Evolutionary conservation across 2,329 filamentous ascomycete genomes (phyloP), one percentile per base, ranked within the genome.

Genomic region (Cytospora chrysosperma): DNA sequence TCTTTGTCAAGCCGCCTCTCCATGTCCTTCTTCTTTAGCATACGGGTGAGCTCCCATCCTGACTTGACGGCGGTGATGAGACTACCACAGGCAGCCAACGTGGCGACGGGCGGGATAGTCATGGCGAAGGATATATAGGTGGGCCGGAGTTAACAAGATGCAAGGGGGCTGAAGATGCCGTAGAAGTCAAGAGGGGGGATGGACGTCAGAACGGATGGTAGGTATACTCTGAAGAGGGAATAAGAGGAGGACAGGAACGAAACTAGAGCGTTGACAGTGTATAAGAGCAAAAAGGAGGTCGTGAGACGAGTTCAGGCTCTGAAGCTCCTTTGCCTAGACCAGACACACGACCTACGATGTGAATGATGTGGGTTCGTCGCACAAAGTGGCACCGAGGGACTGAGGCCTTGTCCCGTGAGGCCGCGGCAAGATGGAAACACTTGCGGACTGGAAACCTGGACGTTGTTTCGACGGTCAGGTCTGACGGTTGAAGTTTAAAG

Each of bases 61-160:
- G 71, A 72, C 62, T 72, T 72, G 65, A 72, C 67, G 19, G 70
- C 69, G 1, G 70, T 72, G 62, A 72, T 68, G 52, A 72, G 59
- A 51, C 70, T 71, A 37, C 71, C 71, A 53, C 70, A 71, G 17
- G 71, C 70, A 34, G 70, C 71, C 21, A 71, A 52, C 3, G 70
- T 72, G 56, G 70, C 69, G 40, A 72, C 62, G 3, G 62, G 65
- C 6, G 70, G 68, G 49, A 72, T 64, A 28, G 58, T 60, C 70
- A 72, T 72, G 47, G 34, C 67, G 56, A n/a, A 21, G 27, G n/a
- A n/a, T 32, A 12, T 19, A 15, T 64, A 32, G 15, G 8, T n/a
- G 21, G 34, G 21, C n/a, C n/a, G 47, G 19, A 9, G 30, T 37
- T 47, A 30, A 24, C 27, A 40, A 47, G 15, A 30, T n/a, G 3